phyloP scores from a whole-genome alignment of 768 basidiomycete species.

The Pisolithus sp. region DNA sequence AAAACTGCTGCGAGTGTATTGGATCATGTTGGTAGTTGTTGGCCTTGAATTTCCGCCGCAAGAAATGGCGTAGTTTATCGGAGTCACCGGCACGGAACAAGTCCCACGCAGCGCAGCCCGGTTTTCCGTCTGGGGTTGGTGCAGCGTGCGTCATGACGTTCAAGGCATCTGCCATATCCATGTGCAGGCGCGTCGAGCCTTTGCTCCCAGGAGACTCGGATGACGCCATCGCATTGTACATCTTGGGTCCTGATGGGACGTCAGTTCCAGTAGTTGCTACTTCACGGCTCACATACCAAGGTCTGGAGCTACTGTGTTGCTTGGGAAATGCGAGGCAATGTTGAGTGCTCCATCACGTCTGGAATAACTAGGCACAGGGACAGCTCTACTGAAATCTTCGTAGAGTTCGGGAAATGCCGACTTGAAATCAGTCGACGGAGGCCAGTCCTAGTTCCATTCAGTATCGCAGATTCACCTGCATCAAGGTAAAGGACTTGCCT shows the following conservation, averaged over 20 bases:
- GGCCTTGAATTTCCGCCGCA: constrained; percentile 56
- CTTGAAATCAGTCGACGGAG: constrained; percentile 80
- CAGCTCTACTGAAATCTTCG: constrained; percentile 74
- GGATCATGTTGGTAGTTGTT: constrained; percentile 63
- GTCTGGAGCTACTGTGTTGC: constrained; percentile 72
- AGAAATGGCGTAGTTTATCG: constrained; percentile 66
- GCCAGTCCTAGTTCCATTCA: constrained; percentile 71
- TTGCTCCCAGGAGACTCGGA: constrained; percentile 60
- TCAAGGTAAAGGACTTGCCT: constrained; percentile 37
- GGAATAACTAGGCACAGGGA: constrained; percentile 89
- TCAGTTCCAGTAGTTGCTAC: constrained; percentile 2
- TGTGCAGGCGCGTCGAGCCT: constrained; percentile 84
- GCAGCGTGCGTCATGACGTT: constrained; percentile 84
- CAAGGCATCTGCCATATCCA: constrained; percentile 92
- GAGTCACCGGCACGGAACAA: constrained; percentile 80
- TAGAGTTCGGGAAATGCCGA: constrained; percentile 78
- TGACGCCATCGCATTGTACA: constrained; percentile 88
- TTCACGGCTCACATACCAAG: constrained; percentile 44
- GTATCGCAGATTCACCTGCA: neutral
- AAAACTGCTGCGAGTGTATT: constrained; percentile 87
- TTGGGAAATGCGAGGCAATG: constrained; percentile 83
- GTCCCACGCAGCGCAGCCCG: constrained; percentile 89
- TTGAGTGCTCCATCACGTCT: constrained; percentile 85
- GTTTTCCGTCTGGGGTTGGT: constrained; percentile 46
- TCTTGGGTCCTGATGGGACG: constrained; percentile 67